Evolutionary conservation across 257 asterid species (phyloP).

Genomic region (Jacaranda copaia): DNA sequence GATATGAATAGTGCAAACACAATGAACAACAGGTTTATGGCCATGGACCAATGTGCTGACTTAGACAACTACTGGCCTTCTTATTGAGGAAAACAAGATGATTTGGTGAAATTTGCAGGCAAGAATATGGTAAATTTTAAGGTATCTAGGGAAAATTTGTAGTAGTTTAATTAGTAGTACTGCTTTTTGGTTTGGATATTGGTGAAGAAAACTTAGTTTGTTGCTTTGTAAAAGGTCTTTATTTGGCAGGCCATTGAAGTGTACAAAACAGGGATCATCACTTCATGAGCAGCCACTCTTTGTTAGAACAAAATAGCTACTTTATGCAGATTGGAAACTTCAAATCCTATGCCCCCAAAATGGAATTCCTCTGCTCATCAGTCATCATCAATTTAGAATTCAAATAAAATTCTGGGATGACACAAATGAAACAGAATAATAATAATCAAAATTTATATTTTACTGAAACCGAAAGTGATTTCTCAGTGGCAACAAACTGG

Average conservation of each 20-base stretch:
- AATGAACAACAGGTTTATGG: conserved; percentile 52
- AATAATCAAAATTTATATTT: neutral
- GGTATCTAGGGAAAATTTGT: conserved; percentile 8
- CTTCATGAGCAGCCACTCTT: conserved; percentile 27
- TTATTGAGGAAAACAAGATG: conserved; percentile 35
- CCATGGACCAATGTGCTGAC: conserved; percentile 67
- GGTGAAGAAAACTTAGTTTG: conserved; percentile 27
- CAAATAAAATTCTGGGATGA: conserved; percentile 4
- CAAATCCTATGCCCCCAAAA: neutral
- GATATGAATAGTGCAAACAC: conserved; percentile 45
- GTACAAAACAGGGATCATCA: conserved; percentile 34
- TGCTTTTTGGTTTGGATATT: conserved; percentile 10
- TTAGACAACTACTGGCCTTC: conserved; percentile 72
- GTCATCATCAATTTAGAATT: neutral
- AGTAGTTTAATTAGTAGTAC: conserved; percentile 26
- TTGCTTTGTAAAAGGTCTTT: conserved; percentile 17
- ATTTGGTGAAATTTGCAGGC: conserved; percentile 33
- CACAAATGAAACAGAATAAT: conserved; percentile 8
- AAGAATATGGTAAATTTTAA: conserved; percentile 34
- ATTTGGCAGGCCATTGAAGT: conserved; percentile 31
- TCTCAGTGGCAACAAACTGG: conserved; percentile 7
- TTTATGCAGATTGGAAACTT: conserved; percentile 23
- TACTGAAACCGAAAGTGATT: neutral
- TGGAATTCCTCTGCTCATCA: neutral
- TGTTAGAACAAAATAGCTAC: conserved; percentile 21